Evolutionary conservation across 306 rosid genomes (phyloP), one percentile per base, ranked within the genome.

Genomic region (Cicer chorassanicum): DNA sequence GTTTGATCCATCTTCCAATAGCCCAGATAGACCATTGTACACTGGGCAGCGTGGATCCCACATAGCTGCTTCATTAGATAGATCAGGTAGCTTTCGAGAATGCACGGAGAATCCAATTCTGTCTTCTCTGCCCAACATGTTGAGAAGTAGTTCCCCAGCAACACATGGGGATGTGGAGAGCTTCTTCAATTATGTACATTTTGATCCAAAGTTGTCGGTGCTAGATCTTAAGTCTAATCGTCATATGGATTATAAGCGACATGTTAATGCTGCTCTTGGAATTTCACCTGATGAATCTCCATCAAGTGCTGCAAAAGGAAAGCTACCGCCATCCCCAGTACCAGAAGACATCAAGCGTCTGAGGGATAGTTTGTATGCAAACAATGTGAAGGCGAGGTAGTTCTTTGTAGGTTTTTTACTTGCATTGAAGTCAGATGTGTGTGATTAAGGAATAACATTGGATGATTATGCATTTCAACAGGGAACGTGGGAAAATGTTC

Each of bases 11-110:
- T 85, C 98, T 63, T 89, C 97, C 80, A 76, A 84, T 87, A 91
- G 96, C 89, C 95, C 96, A 5, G 97, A 94, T 69, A 88, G 96
- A 84, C 93, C 93, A 59, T 73, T 85, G 80, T 92, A 90, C 81
- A 65, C 89, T 82, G 95, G 92, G 86, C 95, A 88, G 89, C 99
- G 96, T 78, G 99, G 99, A 83, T 84, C 97, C 90, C 93, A 88
- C 89, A 78, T 94, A 80, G 88, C 91, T 70, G 81, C 88, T 79
- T 78, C 88, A 81, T 73, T 94, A 84, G 99, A 94, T 67, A 91
- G 96, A 86, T 84, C 97, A 39, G 85, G 87, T 77, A 94, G 97
- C 93, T 85, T 90, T 78, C 99, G 96, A 2, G 97, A 90, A 83
- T 85, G 87, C 82, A 77, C 76, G 88, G 97, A 92, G 72, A 94